phyloP scores from a whole-genome alignment of 2,329 filamentous ascomycete genomes.

The Monilinia fructicola region DNA sequence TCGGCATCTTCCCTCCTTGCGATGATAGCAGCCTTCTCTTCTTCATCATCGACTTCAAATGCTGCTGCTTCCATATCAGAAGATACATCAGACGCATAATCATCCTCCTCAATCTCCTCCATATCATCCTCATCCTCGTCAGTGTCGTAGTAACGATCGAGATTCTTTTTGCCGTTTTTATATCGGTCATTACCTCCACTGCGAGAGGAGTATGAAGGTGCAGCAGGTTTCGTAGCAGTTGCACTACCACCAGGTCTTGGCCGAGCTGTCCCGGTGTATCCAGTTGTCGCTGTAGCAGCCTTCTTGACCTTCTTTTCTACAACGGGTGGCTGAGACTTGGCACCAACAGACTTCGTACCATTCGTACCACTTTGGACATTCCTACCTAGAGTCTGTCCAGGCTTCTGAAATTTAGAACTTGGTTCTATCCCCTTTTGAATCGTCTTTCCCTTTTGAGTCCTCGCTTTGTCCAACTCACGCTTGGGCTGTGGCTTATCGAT shows the following conservation, averaged over 20 bases:
- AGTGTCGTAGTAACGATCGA: conserved; percentile 44
- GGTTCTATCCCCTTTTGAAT: conserved; percentile 35
- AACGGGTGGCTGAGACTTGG: conserved; percentile 36
- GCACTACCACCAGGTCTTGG: conserved; percentile 50
- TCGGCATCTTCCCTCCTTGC: conserved; percentile 68
- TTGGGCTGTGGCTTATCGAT: conserved; percentile 63
- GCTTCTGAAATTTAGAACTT: conserved; percentile 35
- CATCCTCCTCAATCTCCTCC: conserved; percentile 47
- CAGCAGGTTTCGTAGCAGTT: conserved; percentile 33
- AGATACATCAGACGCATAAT: conserved; percentile 65
- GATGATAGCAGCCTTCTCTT: conserved; percentile 58
- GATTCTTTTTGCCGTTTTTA: conserved; percentile 38
- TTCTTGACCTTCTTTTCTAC: conserved; percentile 61
- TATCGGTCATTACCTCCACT: conserved; percentile 29
- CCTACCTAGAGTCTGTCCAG: conserved; percentile 25
- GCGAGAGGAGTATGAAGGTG: conserved; percentile 30
- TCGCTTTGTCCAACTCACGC: conserved; percentile 44
- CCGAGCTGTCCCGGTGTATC: conserved; percentile 64
- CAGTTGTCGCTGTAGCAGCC: conserved; percentile 60
- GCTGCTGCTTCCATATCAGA: conserved; percentile 79
- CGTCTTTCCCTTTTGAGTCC: conserved; percentile 32
- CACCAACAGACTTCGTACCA: conserved; percentile 22
- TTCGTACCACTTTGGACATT: conserved; percentile 30
- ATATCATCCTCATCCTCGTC: conserved; percentile 37
- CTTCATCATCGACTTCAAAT: conserved; percentile 72